These are phyloP conservation scores for Haematococcus sp. DNA, from an alignment of 139 green algal genomes.

Conservation along the genomic window DNA sequence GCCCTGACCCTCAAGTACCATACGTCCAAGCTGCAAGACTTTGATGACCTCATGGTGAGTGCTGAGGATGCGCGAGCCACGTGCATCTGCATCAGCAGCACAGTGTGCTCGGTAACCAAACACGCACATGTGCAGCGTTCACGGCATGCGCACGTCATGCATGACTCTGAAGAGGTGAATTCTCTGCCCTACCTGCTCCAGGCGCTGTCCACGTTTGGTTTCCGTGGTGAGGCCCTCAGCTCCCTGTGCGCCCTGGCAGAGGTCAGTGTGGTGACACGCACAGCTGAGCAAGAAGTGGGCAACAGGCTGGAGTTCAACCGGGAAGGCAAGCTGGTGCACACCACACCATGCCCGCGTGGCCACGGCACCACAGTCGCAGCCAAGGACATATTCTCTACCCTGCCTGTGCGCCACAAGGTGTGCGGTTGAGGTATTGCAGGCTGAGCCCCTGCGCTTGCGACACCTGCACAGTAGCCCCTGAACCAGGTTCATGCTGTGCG, in stretches of 20 bases:
- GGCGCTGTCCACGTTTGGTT: constrained; percentile 87
- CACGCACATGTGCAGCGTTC: too few species aligned
- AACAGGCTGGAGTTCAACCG: constrained; percentile 69
- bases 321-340: constrained; percentile 38
- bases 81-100: not conserved
- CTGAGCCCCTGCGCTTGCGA: too few species aligned
- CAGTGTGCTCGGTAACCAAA: not conserved
- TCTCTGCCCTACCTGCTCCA: constrained; percentile 24
- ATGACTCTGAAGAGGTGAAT: not conserved
- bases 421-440: not conserved
- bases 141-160: too few species aligned
- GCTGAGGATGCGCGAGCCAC: not conserved
- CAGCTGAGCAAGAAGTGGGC: constrained; percentile 49
- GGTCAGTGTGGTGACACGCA: constrained; percentile 80
- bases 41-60: constrained; percentile 76
- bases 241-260: constrained; percentile 83
- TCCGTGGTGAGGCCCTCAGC: constrained; percentile 92
- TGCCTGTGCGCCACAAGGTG: constrained; percentile 88
- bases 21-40: constrained; percentile 90
- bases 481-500: too few species aligned
- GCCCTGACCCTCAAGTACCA: constrained; percentile 90
- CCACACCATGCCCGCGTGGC: constrained; percentile 48
- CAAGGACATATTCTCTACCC: constrained; percentile 76
- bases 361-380: constrained; percentile 89
- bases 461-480: too few species aligned